Conservation (phyloP, 2,329 filamentous ascomycete species). For the Aspergillus caelatus region DNA sequence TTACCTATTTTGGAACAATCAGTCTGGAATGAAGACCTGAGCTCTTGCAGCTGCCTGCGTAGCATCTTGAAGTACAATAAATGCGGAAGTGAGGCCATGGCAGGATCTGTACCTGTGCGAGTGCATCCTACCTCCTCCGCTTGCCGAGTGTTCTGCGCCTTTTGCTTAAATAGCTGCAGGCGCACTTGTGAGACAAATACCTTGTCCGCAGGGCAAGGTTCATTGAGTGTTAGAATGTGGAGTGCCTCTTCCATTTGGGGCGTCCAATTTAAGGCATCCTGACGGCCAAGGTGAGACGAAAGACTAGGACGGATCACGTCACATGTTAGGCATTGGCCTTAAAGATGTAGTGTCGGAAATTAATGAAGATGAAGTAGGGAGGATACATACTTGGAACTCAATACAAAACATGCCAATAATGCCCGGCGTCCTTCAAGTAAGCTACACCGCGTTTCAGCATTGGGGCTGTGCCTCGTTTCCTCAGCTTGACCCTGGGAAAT, state of each 20-base stretch:
- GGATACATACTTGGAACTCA: constrained; percentile 32
- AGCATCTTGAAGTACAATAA: constrained; percentile 35
- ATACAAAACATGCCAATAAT: constrained; percentile 34
- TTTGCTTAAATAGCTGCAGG: constrained; percentile 39
- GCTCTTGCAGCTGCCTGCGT: constrained; percentile 35
- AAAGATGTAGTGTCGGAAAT: no score
- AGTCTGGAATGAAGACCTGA: constrained; percentile 30
- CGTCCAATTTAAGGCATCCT: constrained; percentile 41
- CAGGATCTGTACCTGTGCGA: constrained; percentile 12
- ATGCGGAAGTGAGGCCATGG: constrained; percentile 16
- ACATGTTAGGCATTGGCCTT: constrained; percentile 6
- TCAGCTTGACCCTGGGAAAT: constrained; percentile 33
- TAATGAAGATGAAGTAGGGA: neutral
- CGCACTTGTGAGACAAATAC: constrained; percentile 40
- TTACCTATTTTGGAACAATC: constrained; percentile 27
- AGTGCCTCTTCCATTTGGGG: constrained; percentile 44
- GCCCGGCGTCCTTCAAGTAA: constrained; percentile 33
- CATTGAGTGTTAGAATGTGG: constrained; percentile 27
- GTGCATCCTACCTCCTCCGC: constrained; percentile 28
- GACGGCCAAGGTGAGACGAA: constrained; percentile 38
- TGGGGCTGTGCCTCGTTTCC: constrained; percentile 10
- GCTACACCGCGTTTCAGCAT: constrained; percentile 15
- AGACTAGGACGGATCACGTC: constrained; percentile 25
- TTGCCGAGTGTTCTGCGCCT: constrained; percentile 33
- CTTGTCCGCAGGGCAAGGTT: constrained; percentile 31